Evolutionary conservation across 2,329 filamentous ascomycete genomes (phyloP).

Genomic region (Ambrosiella xylebori): DNA sequence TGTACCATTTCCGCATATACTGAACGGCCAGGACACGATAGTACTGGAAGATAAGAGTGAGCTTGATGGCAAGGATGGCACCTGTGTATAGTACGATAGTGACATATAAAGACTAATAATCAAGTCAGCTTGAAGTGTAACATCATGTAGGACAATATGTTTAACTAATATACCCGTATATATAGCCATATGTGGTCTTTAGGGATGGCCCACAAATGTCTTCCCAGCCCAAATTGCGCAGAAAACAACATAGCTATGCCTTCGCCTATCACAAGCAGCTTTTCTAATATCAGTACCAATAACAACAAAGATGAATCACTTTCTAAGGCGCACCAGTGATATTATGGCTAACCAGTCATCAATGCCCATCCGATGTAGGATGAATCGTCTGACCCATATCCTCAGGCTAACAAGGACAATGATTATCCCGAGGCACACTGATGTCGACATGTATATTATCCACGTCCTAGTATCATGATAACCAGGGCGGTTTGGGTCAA

Average conservation of each 20-base stretch:
- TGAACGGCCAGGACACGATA: constrained; percentile 20
- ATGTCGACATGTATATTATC: constrained; percentile 13
- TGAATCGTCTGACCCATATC: constrained; percentile 16
- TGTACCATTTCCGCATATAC: constrained; percentile 16
- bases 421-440: constrained; percentile 15
- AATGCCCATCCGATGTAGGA: constrained; percentile 16
- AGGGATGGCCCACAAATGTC: constrained; percentile 9
- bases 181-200: constrained; percentile 6
- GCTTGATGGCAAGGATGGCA: constrained; percentile 19
- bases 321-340: constrained; percentile 15
- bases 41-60: constrained; percentile 23
- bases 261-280: constrained; percentile 4
- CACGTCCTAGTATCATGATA: constrained; percentile 11
- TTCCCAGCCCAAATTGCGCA: constrained; percentile 14
- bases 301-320: background rate
- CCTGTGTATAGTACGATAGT: constrained; percentile 20
- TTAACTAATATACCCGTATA: constrained; percentile 9
- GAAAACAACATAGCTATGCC: constrained; percentile 6
- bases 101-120: constrained; percentile 18
- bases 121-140: background rate
- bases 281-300: background rate
- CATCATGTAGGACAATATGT: background rate
- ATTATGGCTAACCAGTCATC: constrained; percentile 17
- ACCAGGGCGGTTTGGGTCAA: background rate
- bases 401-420: constrained; percentile 15